Percentiles rank a stretch among this genome's conserved stretches.
Evolutionary conservation across 2,329 filamentous ascomycete genomes (phyloP).

Genomic region (Phialemoniopsis sp.): DNA sequence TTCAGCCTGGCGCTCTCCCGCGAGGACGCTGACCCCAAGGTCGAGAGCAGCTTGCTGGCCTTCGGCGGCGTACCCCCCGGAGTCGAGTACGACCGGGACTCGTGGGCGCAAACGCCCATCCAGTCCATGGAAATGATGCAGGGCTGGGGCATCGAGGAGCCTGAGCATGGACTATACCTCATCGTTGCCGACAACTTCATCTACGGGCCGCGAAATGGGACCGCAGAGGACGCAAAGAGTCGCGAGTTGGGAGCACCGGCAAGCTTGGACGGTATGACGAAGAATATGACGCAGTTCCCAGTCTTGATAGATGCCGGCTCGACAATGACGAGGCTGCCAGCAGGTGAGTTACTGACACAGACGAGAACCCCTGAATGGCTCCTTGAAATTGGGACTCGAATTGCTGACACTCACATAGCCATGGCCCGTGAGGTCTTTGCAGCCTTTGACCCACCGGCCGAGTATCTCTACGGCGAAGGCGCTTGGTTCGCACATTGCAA

Average conservation of each 20-base stretch:
- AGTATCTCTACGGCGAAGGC: slow-evolving; percentile 11
- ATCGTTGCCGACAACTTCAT: slow-evolving; percentile 18
- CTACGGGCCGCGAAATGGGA: slow-evolving; percentile 9
- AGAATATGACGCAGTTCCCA: slow-evolving; percentile 18
- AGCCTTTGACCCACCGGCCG: slow-evolving; percentile 16
- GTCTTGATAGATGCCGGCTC: slow-evolving; percentile 19
- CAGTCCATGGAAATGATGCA: slow-evolving; percentile 12
- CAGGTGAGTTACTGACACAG: too few species aligned
- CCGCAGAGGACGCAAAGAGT: background rate
- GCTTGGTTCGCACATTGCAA: slow-evolving; percentile 20
- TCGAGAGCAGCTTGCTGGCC: slow-evolving; percentile 36
- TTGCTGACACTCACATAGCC: too few species aligned
- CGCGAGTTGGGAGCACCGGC: slow-evolving; percentile 3
- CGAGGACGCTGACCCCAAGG: background rate
- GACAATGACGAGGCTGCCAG: slow-evolving; percentile 17
- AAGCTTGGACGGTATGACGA: background rate
- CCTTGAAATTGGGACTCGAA: too few species aligned
- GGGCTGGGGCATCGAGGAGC: slow-evolving; percentile 9
- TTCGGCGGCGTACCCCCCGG: slow-evolving; percentile 43
- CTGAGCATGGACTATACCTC: slow-evolving; percentile 18
- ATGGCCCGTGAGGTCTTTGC: slow-evolving; percentile 13
- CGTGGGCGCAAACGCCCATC: slow-evolving; percentile 18
- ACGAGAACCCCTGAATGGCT: too few species aligned
- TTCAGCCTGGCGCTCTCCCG: slow-evolving; percentile 44
- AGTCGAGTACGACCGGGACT: slow-evolving; percentile 21